Base-by-base conservation (phyloP, 345 rosid species). In the Syzygium grande region DNA sequence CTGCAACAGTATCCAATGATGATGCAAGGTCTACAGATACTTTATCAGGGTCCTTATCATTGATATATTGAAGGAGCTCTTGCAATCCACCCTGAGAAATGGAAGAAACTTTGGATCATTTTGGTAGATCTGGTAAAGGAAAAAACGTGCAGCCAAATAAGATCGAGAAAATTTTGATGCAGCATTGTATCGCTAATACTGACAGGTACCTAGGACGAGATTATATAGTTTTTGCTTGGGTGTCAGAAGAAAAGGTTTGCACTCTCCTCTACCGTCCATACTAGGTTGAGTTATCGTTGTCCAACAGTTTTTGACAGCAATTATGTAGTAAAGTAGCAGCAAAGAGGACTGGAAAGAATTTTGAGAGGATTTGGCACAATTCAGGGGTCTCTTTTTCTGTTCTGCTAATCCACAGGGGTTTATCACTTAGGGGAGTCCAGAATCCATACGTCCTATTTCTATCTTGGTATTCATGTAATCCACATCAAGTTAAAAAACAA, bases 31-130 rank as follows among this genome's bases (percentile, higher is more conserved):
- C 95, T 80, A 95, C 90, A 61, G 99, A 97, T 80, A 96, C 96
- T 92, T 91, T 95, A 92, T 97, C 99, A 49, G 99, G 96, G 90
- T 96, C 97, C 93, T 97, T 95, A 59, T 95, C 96, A 94, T 95
- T 95, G 59, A 97, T 95, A 84, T 85, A 88, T 87, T 92, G 92
- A 87, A 95, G 89, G 87, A 97, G 99, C 22, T 91, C 93, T 91
- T 97, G 92, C 90, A 97, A 88, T 91, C 99, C 99, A 86, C 96
- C 99, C 99, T 97, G 85, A 55, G 85, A 87, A 91, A 73, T 88
- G 84, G 87, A 89, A 86, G 83, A 63, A 85, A 58, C 46, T 38
- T 49, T 14, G 85, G 51, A 58, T 77, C 77, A 88, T 80, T 88
- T 88, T 79, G 78, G 80, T 29, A 73, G 49, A 38, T 73, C 14